Base-by-base conservation (phyloP, 495 filamentous ascomycete genomes). In the Aspergillus coremiiformis region DNA sequence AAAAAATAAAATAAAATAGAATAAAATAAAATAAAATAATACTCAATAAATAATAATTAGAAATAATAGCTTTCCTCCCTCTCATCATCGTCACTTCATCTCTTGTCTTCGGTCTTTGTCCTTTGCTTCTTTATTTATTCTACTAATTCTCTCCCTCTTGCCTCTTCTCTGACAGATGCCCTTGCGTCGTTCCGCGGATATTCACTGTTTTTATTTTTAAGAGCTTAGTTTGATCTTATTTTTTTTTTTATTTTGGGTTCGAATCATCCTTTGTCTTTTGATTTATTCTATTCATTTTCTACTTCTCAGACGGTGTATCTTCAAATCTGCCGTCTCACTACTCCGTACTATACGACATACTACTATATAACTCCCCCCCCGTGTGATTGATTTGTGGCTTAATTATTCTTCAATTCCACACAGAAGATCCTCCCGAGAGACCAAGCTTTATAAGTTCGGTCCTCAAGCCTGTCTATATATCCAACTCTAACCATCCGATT, bases 161-260 rank as follows among this genome's bases (percentile, higher is more conserved):
- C 4, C 32, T 35, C 32, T 14, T 30, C 8, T 35, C 32, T 32
- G 29, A 32, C 29, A 27, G 24, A 8, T 35, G n/a, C 10, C 32
- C 14, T 35, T n/a, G 29, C 43, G 45, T 33, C 1, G 30, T 45
- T 37, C 24, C 2, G 42, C 44, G 35, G 39, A 19, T 22, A 42
- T 44, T 52, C 45, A n/a, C n/a, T n/a, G n/a, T n/a, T 47, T 29
- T 55, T 32, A 41, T 32, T 47, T 6, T 35, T 49, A n/a, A n/a
- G 32, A 35, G n/a, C 32, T 35, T 35, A 35, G 32, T 27, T 39
- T 35, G 4, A 44, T 49, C 44, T 39, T 46, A 29, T 33, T 21
- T 29, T 44, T 26, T 46, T n/a, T 53, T 53, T 19, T 46, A 27
- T n/a, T 45, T 37, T 44, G 22, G n/a, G n/a, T n/a, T n/a, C n/a